These are phyloP conservation scores for Aspergillus wentii DNA, from an alignment of 495 filamentous ascomycete species.

Conservation along the genomic window DNA sequence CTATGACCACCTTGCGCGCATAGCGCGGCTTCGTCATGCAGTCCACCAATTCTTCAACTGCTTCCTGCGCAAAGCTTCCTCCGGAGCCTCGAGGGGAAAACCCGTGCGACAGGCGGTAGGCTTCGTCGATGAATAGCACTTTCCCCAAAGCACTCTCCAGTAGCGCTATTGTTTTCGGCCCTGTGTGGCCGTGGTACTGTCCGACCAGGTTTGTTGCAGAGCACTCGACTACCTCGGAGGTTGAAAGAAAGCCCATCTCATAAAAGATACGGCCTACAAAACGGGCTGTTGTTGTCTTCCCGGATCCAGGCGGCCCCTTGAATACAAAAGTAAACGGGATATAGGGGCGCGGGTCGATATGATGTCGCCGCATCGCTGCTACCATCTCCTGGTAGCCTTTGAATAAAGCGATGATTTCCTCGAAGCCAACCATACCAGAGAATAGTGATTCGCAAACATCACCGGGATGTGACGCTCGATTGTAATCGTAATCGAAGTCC, in stretches of 20 bases:
- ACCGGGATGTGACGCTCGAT: no score
- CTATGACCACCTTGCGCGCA: constrained; percentile 52
- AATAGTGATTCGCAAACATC: no score
- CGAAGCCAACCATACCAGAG: constrained; percentile 2
- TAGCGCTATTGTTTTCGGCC: constrained; percentile 54
- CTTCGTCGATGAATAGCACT: constrained; percentile 66
- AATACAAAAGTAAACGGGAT: constrained; percentile 13
- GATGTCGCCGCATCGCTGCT: constrained; percentile 7
- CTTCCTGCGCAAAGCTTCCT: no score
- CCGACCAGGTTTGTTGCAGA: constrained; percentile 35
- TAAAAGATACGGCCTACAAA: constrained; percentile 20
- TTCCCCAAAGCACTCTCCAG: constrained; percentile 58
- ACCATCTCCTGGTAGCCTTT: constrained; percentile 10
- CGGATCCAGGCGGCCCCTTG: constrained; percentile 32
- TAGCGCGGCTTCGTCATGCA: constrained; percentile 54
- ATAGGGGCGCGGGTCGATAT: constrained; percentile 5
- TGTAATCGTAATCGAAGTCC: no score
- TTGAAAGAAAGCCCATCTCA: constrained; percentile 35
- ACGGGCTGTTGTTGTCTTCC: constrained; percentile 43
- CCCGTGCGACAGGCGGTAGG: constrained; percentile 52
- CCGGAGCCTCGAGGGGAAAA: no score
- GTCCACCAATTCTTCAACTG: constrained; percentile 55
- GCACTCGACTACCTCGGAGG: constrained; percentile 28
- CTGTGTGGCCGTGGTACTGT: constrained; percentile 53
- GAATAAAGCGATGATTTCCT: constrained; percentile 11